Base-by-base conservation (phyloP, 176 grass and related monocot species). In the Cymbopogon citratus region DNA sequence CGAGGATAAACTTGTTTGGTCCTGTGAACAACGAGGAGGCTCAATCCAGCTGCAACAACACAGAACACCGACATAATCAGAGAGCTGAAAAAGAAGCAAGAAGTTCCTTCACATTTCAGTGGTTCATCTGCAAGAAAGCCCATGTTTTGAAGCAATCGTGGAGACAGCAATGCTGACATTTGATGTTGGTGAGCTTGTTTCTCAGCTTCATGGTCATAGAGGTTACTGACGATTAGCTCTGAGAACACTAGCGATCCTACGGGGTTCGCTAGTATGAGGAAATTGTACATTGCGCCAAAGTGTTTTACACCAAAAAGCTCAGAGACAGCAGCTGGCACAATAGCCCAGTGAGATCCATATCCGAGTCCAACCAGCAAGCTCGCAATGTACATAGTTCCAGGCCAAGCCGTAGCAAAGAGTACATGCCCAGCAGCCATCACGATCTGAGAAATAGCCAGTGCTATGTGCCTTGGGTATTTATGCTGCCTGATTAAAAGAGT, bases 201-300 rank as follows among this genome's bases (percentile, higher is more conserved):
- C 70, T 86, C 86, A 15, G 89, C 89, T 87, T 97, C 87, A 29
- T 84, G 78, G 59, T 91, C 89, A 66, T 91, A 91, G 6, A 94
- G 60, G 26, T 45, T 60, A 80, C 94, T 97, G 24, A 91, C 83
- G 41, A 97, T 90, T 49, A 93, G 85, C 25, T 83, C 89, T 14
- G 91, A 94, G 67, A 97, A 94, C 46, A 94, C 78, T 34, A 94
- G 14, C 10, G 88, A 97, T 13, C 86, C 94, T 8, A 56, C 80
- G 5, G 9, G 91, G 56, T 97, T 97, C 25, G 86, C 83, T 63
- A 93, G 73, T 28, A 86, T 89, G 66, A 97, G 88, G 77, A 97
- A 97, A 85, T 97, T 97, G 81, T 97, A 97, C 82, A 91, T 79
- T 2, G 88, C 83, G 8, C 94, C 88, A 5, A 97, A 97, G 82